A percentile compares a stretch with the other conserved stretches of the same genome.
Conservation (phyloP, 441 rosid species). For the Adansonia madagascariensis region DNA sequence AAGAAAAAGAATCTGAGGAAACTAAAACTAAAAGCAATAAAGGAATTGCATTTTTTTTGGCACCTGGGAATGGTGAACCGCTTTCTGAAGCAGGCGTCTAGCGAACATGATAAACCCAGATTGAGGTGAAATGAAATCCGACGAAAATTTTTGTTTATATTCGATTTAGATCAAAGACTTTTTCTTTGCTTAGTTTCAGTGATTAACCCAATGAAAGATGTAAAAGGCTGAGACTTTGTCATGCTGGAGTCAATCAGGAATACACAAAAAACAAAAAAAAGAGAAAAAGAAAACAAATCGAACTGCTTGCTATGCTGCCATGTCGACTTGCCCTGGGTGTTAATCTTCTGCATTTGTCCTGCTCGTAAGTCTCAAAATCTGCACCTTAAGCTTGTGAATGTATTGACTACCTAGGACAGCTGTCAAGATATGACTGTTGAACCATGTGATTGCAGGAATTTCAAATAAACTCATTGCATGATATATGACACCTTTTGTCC, state of each 20-base stretch:
- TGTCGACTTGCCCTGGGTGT: conserved; percentile 2
- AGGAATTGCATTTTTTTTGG: not conserved
- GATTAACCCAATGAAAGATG: conserved; percentile 38
- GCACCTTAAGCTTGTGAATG: not conserved
- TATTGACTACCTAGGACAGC: not conserved
- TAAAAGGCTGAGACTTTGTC: conserved; percentile 11
- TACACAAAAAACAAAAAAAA: not conserved
- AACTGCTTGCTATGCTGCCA: not conserved
- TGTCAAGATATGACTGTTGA: conserved; percentile 11
- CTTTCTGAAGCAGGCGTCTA: conserved; percentile 59
- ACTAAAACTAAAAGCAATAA: not conserved
- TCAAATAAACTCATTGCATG: not conserved
- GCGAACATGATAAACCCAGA: conserved; percentile 47
- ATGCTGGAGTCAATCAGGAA: not conserved
- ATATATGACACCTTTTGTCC: not conserved
- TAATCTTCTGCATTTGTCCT: not conserved
- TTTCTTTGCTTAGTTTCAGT: conserved; percentile 25
- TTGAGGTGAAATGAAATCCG: not conserved
- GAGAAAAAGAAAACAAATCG: no score
- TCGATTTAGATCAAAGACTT: conserved; percentile 1
- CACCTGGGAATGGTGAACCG: conserved; percentile 47
- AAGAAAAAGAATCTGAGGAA: conserved; percentile 2
- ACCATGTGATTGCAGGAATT: not conserved
- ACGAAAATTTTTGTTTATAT: not conserved
- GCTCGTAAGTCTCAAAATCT: not conserved